phyloP scores from a whole-genome alignment of 805 yeast genomes.

The Suhomyces xylopsoci region DNA sequence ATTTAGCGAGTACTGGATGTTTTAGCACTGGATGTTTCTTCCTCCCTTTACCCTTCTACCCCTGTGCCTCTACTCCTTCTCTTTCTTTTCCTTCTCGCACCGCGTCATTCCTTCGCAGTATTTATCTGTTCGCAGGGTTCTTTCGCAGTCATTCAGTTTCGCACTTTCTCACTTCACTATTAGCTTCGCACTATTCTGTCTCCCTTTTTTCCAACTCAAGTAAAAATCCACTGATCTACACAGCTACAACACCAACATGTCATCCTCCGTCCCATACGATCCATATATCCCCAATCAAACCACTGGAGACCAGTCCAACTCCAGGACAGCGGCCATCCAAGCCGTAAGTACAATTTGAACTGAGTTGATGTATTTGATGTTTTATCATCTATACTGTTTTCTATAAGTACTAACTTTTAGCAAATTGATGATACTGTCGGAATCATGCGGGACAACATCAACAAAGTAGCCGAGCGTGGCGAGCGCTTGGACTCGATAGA shows the following conservation, averaged over 20 bases:
- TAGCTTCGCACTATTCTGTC: no score
- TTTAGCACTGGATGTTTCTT: no score
- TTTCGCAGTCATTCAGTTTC: no score
- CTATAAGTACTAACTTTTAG: conserved; percentile 34
- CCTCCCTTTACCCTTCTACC: no score
- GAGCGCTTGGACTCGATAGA: conserved; percentile 90
- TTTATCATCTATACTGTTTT: no score
- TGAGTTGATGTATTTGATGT: no score
- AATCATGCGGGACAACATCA: conserved; percentile 94
- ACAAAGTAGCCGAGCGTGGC: conserved; percentile 92
- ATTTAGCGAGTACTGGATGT: no score
- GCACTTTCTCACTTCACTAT: background rate
- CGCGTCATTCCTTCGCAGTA: no score
- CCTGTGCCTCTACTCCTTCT: no score
- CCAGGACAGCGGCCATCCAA: conserved; percentile 78
- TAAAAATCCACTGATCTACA: background rate
- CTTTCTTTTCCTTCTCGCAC: no score
- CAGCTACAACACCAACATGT: conserved; percentile 40
- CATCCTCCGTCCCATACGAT: conserved; percentile 80
- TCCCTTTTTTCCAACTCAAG: background rate
- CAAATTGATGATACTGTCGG: conserved; percentile 96
- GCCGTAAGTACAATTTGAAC: conserved; percentile 49
- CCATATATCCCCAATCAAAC: conserved; percentile 73
- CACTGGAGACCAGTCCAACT: conserved; percentile 48
- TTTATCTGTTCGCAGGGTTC: no score